Base-by-base conservation (phyloP, 2,329 filamentous ascomycete species). In the Gyromitra esculenta region DNA sequence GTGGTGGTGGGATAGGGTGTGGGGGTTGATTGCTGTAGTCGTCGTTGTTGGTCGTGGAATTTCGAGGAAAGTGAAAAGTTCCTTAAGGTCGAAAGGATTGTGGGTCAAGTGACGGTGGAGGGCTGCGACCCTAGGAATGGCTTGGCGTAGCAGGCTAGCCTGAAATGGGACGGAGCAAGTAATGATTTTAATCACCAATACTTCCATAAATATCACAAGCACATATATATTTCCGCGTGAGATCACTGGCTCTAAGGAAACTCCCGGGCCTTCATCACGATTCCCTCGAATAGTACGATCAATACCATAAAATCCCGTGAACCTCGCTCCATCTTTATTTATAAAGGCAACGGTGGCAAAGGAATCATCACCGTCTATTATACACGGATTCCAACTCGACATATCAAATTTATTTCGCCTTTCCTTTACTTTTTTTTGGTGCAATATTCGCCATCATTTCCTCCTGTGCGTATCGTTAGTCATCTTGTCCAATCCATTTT, bases 381-480 rank as follows among this genome's bases (percentile, higher is more conserved):
- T 75, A 77, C 75, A 73, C 50, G 45, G 66, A 69, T 77, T 60
- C 57, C 5, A 60, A 60, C 45, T 48, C 48, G n/a, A 57, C n/a
- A 13, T 0, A n/a, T 62, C 9, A 39, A 39, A 41, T 68, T 41
- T 67, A 77, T 76, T 79, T 79, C 2, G 72, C 72, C 66, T 79
- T 79, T 7, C 77, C 77, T 56, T 79, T 78, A 39, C 63, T 70
- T 41, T 75, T 78, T 71, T 79, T 79, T 18, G 93, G 93, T 84
- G 96, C 91, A 82, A 99, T 98, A 76, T 94, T 89, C 52, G 96
- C 96, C 96, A 99, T 99, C 96, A 99, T 99, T 87, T 99, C 96
- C 85, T 99, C 96, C 88, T 81, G 64, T 45, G 35, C 11, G 37
- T n/a, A 21, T 18, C 8, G 35, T 79, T 72, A 79, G 71, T 8